Base-by-base conservation (phyloP, 169 alveolate species). In the Plasmodium berghei region DNA sequence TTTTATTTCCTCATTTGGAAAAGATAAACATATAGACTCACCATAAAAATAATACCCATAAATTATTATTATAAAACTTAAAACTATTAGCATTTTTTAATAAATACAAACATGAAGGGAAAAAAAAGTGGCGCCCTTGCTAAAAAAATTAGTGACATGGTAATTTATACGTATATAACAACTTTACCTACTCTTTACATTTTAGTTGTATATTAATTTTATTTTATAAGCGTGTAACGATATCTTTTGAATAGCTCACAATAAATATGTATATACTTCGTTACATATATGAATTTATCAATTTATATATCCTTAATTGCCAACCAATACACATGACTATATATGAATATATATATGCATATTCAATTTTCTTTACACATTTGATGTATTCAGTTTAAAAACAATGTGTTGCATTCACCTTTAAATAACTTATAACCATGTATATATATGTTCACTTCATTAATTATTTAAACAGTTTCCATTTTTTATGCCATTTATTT, bases 111-210 rank as follows among this genome's bases (percentile, higher is more conserved):
- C 69, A 52, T 59, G 5, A 54, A 9, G 22, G 85, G 55, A 26
- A 72, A 54, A 61, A 45, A 45, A 1, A 9, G 14, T 20, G 55
- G 61, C 69, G 14, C 69, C 49, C 55, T 72, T 34, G 28, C 77
- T 70, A 49, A 67, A 2, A 75, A 62, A 55, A 5, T 75, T 40
- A 63, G 28, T 26, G 73, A 75, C 46, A 63, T 52, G 56, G 89
- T 75, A 75, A 63, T 34, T 26, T 14, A 24, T 69, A 18, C 49
- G 18, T 69, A 10, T 18, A 48, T 5, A 18, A 66, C 14, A 42
- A 40, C 5, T 52, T 12, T 52, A 16, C 10, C 0, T 14, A 1
- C 20, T 2, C 22, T 52, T 14, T 6, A 1, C 14, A 10, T 49
- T 49, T 49, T 22, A 22, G 0, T 22, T 22, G n/a, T n/a, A n/a